phyloP scores from a whole-genome alignment of 2,329 filamentous ascomycete species.

The Cladosporium sp. region DNA sequence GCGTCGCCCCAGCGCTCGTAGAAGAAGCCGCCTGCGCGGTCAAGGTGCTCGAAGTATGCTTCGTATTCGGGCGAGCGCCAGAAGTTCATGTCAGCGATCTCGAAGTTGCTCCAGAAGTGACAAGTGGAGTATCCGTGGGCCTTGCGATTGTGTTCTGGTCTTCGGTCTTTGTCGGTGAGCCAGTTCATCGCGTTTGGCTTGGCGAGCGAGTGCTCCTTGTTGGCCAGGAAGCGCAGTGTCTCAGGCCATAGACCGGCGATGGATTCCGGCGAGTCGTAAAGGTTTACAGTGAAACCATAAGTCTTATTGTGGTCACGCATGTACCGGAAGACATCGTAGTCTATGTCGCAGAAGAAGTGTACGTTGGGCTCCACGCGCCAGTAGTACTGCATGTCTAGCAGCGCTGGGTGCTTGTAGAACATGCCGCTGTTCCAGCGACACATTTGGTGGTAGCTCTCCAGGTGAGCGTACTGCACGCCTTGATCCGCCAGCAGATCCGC shows the following conservation, averaged over 20 bases:
- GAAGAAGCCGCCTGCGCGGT: constrained; percentile 92
- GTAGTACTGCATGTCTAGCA: constrained; percentile 80
- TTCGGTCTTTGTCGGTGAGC: constrained; percentile 69
- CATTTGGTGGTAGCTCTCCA: constrained; percentile 95
- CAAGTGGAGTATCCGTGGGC: constrained; percentile 96
- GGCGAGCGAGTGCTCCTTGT: constrained; percentile 70
- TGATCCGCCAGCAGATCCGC: constrained; percentile 75
- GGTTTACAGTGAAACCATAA: constrained; percentile 96
- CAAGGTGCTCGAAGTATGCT: constrained; percentile 93
- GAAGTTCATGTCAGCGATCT: constrained; percentile 88
- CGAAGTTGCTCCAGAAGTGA: constrained; percentile 99
- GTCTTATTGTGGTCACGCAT: constrained; percentile 99
- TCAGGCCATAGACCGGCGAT: constrained; percentile 93
- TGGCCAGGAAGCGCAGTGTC: constrained; percentile 77
- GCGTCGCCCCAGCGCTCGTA: constrained; percentile 99
- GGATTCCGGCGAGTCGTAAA: constrained; percentile 85
- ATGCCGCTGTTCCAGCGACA: constrained; percentile 97
- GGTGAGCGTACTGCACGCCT: constrained; percentile 82
- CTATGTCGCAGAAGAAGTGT: constrained; percentile 97
- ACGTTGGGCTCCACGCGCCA: constrained; percentile 99
- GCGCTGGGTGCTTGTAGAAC: constrained; percentile 92
- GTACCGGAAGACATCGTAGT: constrained; percentile 97
- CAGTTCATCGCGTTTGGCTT: constrained; percentile 81
- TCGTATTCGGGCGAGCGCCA: constrained; percentile 87
- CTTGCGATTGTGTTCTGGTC: constrained; percentile 71